Evolutionary conservation across 108 stramenopile species (phyloP).

Genomic region (Nannochloropsis salina): DNA sequence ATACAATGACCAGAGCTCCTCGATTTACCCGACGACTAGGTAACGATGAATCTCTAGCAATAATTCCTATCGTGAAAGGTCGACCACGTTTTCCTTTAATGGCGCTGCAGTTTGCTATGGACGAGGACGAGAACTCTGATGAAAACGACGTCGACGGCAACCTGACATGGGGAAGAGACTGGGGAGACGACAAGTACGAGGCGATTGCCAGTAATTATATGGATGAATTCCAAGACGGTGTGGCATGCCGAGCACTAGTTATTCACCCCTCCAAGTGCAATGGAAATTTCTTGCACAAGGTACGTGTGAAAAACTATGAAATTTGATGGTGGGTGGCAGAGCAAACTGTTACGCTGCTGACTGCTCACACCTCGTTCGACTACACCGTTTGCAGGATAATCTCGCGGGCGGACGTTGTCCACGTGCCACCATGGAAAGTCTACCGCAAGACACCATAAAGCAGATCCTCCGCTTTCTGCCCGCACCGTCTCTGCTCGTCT

Average conservation of each 20-base stretch:
- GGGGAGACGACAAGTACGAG: conserved; percentile 1
- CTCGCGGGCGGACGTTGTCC: not conserved
- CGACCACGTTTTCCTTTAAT: not conserved
- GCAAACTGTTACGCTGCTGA: not conserved
- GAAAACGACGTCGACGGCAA: not conserved
- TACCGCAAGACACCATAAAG: conserved; percentile 1
- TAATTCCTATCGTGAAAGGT: not conserved
- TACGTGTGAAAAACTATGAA: not conserved
- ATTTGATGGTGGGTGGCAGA: no score
- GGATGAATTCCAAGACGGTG: not conserved
- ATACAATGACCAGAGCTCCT: no score
- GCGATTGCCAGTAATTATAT: not conserved
- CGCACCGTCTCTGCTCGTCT: not conserved
- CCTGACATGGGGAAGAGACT: not conserved
- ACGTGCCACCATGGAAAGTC: not conserved
- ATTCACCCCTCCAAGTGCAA: not conserved
- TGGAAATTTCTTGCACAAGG: not conserved
- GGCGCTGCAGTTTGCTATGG: not conserved
- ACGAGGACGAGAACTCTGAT: not conserved
- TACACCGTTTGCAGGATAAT: not conserved
- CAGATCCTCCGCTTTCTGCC: conserved; percentile 12
- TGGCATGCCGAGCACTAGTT: conserved; percentile 14
- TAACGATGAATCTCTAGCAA: not conserved
- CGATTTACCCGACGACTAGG: no score
- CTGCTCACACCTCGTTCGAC: not conserved